Base-by-base conservation (phyloP, 2,329 filamentous ascomycete species). In the Diaporthe ampelina region DNA sequence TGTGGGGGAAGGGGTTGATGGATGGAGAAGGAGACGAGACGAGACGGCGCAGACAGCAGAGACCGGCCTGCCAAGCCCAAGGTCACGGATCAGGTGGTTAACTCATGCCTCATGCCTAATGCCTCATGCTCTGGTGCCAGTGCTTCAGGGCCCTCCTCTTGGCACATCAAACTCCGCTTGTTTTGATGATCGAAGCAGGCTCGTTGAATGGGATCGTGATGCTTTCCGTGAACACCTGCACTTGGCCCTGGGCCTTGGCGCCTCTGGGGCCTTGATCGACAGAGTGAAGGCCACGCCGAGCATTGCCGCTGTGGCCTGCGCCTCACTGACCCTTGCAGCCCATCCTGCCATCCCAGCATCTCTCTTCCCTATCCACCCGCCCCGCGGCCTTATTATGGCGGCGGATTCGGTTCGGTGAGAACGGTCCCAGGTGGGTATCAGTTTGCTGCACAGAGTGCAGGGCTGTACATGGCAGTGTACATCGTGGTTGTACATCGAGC, bases 111-210 rank as follows among this genome's bases (percentile, higher is more conserved):
- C 43, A 50, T 67, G 43, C 29, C 43, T 40, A 45, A 67, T 68
- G 63, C 63, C 63, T 68, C 48, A 54, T 54, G 45, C 63, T 54
- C 48, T 40, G 29, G 32, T 68, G 63, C 63, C 52, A 68, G 63
- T 68, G 63, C 63, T 32, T 32, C 63, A 54, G 63, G 63, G 24
- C 63, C 45, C 48, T 68, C 63, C 48, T 54, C 63, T 68, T 68
- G 63, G 63, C 63, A 68, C 48, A 68, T 68, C 63, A 68, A 68
- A 68, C 63, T 68, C 63, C n/a, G 63, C 48, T 68, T 48, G 52
- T 68, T 54, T 68, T 52, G 63, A 40, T 29, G 48, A 40, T 68
- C 13, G 32, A 37, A 26, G 63, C 45, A 54, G 32, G 63, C 54
- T 68, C 63, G 48, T 68, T 68, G 63, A 52, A 54, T 68, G 32